These are phyloP conservation scores for Trypanosoma grayi DNA, from an alignment of 208 protist species.

Conservation along the genomic window DNA sequence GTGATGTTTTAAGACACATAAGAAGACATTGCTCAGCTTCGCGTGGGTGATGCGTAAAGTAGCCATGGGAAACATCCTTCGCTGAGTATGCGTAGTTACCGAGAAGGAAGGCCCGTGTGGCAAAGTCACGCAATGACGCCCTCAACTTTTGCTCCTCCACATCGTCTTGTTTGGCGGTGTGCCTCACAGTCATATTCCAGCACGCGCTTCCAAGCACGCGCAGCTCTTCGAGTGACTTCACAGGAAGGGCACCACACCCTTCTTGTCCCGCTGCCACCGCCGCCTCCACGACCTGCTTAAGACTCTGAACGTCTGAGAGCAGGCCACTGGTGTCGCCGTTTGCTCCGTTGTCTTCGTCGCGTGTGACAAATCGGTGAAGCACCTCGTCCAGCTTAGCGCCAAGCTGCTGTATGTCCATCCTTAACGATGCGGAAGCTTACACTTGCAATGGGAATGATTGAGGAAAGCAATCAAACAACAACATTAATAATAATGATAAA, in stretches of 20 bases:
- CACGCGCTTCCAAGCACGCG: constrained; percentile 35
- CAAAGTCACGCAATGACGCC: constrained; percentile 27
- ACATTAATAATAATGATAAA: no score
- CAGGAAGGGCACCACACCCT: constrained; percentile 22
- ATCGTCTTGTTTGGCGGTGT: not conserved
- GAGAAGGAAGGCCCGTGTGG: constrained; percentile 49
- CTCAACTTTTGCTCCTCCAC: constrained; percentile 24
- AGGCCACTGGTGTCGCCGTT: constrained; percentile 7
- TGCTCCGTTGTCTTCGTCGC: constrained; percentile 7
- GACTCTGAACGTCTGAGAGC: constrained; percentile 7
- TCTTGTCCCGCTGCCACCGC: not conserved
- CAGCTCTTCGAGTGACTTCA: constrained; percentile 39
- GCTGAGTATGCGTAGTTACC: constrained; percentile 56
- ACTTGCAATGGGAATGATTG: no score
- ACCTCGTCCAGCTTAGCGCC: constrained; percentile 21
- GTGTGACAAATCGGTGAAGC: constrained; percentile 20
- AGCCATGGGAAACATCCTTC: constrained; percentile 28
- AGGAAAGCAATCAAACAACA: no score
- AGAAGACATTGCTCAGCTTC: constrained; percentile 73
- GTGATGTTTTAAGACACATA: constrained; percentile 78
- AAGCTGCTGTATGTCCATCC: constrained; percentile 10
- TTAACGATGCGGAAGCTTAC: not conserved
- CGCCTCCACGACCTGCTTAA: constrained; percentile 1
- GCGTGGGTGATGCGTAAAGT: constrained; percentile 47
- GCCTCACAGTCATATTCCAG: constrained; percentile 59